Evolutionary conservation across 352 stramenopile species (phyloP), one percentile per base, ranked within the genome.

Genomic region (Phytophthora litchii): DNA sequence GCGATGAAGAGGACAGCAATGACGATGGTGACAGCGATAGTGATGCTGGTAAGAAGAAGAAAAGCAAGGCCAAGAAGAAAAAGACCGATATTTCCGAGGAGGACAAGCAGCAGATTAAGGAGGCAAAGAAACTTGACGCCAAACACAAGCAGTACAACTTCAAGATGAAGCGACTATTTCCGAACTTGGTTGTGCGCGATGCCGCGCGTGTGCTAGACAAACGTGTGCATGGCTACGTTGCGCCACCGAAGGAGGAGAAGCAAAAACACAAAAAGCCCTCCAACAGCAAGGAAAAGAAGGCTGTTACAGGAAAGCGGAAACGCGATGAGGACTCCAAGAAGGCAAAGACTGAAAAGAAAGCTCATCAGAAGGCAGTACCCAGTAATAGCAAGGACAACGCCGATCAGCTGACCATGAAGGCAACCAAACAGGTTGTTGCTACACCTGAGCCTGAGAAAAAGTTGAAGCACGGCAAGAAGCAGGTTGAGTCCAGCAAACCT

Each of bases 131-230:
- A 13, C 61, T 92, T 13, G 84, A 92, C 41, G 77, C 75, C 16
- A 93, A 91, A 63, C 80, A 92, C 73, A 95, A 92, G 63, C 76
- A 90, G 64, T 95, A 95, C 70, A 92, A 92, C 55, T 92, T 91
- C 64, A 91, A 91, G 72, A 94, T 95, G 71, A 95, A 94, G 69
- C 80, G 83, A 0, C 31, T 95, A 43, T 95, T 95, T 35, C 81
- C 83, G 17, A 83, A 79, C 52, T 66, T 95, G 16, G 79, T 94
- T 46, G 79, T 95, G 27, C 84, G 86, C 10, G 86, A 95, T 56
- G 86, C 82, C 12, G 61, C 80, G 49, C 86, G 86, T 7, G 70
- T 95, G 25, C 54, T 91, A n/a, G 74, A 88, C 40, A 95, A 95
- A 62, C 86, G 86, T 44, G 86, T 86, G 19, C 83, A 95, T 56